Evolutionary conservation across 2,329 filamentous ascomycete species (phyloP), one percentile per base, ranked within the genome.

Genomic region (Ophiostoma sp.): DNA sequence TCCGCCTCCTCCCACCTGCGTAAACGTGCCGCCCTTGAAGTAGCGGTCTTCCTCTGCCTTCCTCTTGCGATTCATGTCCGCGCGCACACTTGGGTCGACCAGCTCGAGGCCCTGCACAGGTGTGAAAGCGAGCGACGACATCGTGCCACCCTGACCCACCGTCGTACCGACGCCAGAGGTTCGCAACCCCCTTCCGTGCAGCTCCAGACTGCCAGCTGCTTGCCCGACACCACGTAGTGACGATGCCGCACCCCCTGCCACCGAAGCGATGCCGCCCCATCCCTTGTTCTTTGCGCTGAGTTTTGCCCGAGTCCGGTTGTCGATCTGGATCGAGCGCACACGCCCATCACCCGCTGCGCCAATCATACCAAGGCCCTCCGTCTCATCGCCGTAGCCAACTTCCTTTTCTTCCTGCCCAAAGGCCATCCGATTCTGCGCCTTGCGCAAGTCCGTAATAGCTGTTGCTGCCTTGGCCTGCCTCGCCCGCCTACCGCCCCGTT

Each of bases 21-120:
- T 97, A 76, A 99, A 99, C 0, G 92, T 93, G n/a, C 95, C 95
- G 64, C 92, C 91, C 78, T 95, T 96, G 82, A 99, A 99, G 89
- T 93, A 99, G 49, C 92, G 84, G 76, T 98, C 94, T 76, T 97
- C 92, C 72, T 98, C 95, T 0, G 92, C 93, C 77, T 97, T 96
- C 72, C 93, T 84, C 82, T 98, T 98, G 74, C 92, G 85, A 76
- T 85, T 93, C 77, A 96, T 85, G 80, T 97, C 93, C 7, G 92
- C 91, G 73, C 93, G 88, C 69, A 91, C 87, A 81, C 95, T 97
- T 36, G 95, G 95, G 77, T 98, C 94, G 6, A 98, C 93, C 12
- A 99, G 85, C 80, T 99, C 94, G 52, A 99, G 83, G 1, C 95
- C 95, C 76, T 98, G 95, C 16, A 96, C 92, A 1, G 94, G 93